phyloP scores from a whole-genome alignment of 2,329 filamentous ascomycete species.

The Aspergillus fischeri region DNA sequence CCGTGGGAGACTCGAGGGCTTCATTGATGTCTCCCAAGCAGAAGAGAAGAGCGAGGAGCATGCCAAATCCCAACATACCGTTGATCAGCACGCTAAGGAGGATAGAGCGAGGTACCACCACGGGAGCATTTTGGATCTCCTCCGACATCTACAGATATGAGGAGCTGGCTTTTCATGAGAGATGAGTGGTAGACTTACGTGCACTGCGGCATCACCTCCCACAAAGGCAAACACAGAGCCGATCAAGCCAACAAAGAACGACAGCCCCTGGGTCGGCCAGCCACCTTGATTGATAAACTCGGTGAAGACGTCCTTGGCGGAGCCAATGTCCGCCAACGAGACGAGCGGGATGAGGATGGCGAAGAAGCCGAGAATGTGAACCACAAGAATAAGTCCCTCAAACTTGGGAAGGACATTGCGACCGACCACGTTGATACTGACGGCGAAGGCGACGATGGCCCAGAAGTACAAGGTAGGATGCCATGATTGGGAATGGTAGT shows the following conservation, averaged over 20 bases:
- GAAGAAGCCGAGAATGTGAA: constrained; percentile 52
- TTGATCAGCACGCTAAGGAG: constrained; percentile 34
- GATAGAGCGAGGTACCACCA: constrained; percentile 35
- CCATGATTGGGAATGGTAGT: constrained; percentile 40
- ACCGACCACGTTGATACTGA: constrained; percentile 42
- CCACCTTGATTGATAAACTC: constrained; percentile 20
- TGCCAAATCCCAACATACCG: constrained; percentile 31
- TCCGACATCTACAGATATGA: constrained; percentile 31
- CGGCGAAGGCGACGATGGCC: constrained; percentile 36
- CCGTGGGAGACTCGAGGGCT: constrained; percentile 29
- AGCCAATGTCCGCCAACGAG: constrained; percentile 31
- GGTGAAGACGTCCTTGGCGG: constrained; percentile 16
- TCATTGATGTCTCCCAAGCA: constrained; percentile 32
- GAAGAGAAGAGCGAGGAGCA: constrained; percentile 34
- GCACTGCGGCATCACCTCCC: constrained; percentile 22
- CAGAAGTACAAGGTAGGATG: constrained; percentile 48
- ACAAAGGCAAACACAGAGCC: constrained; percentile 20
- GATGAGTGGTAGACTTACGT: constrained; percentile 14
- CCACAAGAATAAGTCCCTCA: constrained; percentile 46
- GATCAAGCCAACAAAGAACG: constrained; percentile 22
- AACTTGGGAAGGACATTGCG: constrained; percentile 43
- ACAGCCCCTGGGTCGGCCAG: constrained; percentile 19
- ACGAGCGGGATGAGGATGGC: constrained; percentile 48
- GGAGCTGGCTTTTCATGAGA: not conserved
- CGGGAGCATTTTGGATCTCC: constrained; percentile 35